Percentiles rank a stretch among this genome's conserved stretches.
Evolutionary conservation across 2,329 filamentous ascomycete species (phyloP).

Genomic region (Fusarium azukiicola): DNA sequence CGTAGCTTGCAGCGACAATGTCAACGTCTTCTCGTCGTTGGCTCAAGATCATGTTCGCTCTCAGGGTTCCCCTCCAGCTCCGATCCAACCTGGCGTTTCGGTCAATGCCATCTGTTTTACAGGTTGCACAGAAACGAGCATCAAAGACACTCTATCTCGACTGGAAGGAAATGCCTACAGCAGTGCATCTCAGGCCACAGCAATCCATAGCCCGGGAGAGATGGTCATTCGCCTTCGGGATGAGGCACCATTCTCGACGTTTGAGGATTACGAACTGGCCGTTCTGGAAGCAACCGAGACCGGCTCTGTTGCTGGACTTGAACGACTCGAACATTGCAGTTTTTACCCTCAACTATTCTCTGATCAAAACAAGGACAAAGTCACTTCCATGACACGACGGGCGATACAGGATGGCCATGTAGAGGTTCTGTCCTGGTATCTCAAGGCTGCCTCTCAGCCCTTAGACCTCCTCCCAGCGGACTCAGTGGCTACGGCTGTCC

Average conservation of each 20-base stretch:
- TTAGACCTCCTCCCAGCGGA: not conserved
- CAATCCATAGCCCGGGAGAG: not conserved
- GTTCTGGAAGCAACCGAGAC: conserved; percentile 13
- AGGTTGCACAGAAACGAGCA: not conserved
- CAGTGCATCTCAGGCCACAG: not conserved
- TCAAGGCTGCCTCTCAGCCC: not conserved
- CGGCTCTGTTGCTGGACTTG: not conserved
- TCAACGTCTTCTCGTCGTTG: not conserved
- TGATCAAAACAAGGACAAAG: not conserved
- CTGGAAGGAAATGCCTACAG: not conserved
- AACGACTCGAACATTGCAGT: not conserved
- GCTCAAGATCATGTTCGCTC: not conserved
- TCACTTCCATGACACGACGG: not conserved
- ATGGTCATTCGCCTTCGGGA: not conserved
- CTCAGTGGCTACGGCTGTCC: conserved; percentile 17
- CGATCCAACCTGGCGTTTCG: not conserved
- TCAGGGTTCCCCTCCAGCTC: not conserved
- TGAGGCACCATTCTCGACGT: not conserved
- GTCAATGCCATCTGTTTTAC: not conserved
- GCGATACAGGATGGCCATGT: conserved; percentile 26
- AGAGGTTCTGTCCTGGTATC: not conserved
- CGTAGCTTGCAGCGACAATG: conserved; percentile 20
- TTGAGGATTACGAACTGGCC: conserved; percentile 19
- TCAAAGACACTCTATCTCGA: not conserved
- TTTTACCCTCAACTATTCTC: not conserved